These are phyloP conservation scores for Neonectria coccinea DNA, from an alignment of 2,329 filamentous ascomycete genomes.

Conservation along the genomic window DNA sequence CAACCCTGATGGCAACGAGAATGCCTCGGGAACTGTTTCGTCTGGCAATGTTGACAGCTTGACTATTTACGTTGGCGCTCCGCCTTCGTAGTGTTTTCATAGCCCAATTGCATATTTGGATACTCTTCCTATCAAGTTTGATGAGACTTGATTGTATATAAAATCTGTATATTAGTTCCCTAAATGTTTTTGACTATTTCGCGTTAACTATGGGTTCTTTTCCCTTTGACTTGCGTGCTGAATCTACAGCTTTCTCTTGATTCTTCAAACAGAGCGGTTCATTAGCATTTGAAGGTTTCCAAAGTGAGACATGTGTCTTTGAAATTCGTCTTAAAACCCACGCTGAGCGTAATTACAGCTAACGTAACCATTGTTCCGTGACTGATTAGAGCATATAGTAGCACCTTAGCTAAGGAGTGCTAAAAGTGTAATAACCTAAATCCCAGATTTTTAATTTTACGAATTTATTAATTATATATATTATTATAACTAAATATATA, in stretches of 20 bases:
- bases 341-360: background rate
- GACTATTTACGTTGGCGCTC: conserved; percentile 45
- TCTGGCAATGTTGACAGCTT: conserved; percentile 43
- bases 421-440: too few species aligned
- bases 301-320: too few species aligned
- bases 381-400: too few species aligned
- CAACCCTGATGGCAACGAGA: conserved; percentile 65
- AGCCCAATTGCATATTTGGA: conserved; percentile 10
- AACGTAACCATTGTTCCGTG: too few species aligned
- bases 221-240: background rate
- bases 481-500: too few species aligned
- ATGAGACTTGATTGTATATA: background rate
- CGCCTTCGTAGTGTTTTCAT: conserved; percentile 17
- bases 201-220: background rate
- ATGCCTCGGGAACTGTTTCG: conserved; percentile 57
- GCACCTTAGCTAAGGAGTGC: too few species aligned
- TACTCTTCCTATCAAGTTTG: background rate
- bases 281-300: background rate
- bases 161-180: background rate
- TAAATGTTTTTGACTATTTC: background rate
- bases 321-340: too few species aligned
- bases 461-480: too few species aligned
- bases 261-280: background rate
- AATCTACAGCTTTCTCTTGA: background rate
- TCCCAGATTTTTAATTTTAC: too few species aligned